These are phyloP conservation scores for Zymoseptoria passerinii DNA, from an alignment of 2,329 filamentous ascomycete genomes.

Conservation along the genomic window DNA sequence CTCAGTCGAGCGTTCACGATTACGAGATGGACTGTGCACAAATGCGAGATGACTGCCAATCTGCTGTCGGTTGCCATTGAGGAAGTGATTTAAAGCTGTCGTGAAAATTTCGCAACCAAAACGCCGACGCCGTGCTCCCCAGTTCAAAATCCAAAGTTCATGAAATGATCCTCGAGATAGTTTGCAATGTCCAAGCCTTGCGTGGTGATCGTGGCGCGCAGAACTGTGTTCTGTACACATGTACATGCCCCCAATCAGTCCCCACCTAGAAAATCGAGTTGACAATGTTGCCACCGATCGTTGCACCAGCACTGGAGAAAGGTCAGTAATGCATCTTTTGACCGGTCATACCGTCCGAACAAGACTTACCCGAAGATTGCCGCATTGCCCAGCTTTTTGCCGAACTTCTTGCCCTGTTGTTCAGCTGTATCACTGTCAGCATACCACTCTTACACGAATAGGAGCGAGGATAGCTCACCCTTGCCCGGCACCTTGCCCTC, in stretches of 20 bases:
- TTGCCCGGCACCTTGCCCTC: conserved; percentile 51
- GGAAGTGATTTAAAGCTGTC: not conserved
- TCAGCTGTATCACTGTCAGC: conserved; percentile 1
- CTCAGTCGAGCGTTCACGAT: too few relatives aligned
- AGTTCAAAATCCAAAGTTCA: not conserved
- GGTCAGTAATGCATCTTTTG: not conserved
- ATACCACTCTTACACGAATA: conserved; percentile 44
- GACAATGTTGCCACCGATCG: conserved; percentile 56
- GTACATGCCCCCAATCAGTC: not conserved
- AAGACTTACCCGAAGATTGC: conserved; percentile 63
- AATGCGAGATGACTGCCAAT: not conserved
- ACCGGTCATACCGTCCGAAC: too few relatives aligned
- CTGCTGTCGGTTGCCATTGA: not conserved
- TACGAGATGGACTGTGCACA: too few relatives aligned
- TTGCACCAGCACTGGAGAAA: conserved; percentile 60
- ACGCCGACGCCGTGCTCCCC: not conserved
- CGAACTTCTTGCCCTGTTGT: conserved; percentile 20
- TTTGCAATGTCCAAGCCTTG: not conserved
- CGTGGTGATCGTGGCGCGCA: not conserved
- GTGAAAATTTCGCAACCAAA: not conserved
- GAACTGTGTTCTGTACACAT: not conserved
- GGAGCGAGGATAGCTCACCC: conserved; percentile 18
- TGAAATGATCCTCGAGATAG: not conserved
- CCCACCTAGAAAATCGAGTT: conserved; percentile 16
- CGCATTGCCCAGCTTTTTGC: conserved; percentile 81